These are phyloP conservation scores for Antarctomyces pellizariae DNA, from an alignment of 495 filamentous ascomycete species.

Conservation along the genomic window DNA sequence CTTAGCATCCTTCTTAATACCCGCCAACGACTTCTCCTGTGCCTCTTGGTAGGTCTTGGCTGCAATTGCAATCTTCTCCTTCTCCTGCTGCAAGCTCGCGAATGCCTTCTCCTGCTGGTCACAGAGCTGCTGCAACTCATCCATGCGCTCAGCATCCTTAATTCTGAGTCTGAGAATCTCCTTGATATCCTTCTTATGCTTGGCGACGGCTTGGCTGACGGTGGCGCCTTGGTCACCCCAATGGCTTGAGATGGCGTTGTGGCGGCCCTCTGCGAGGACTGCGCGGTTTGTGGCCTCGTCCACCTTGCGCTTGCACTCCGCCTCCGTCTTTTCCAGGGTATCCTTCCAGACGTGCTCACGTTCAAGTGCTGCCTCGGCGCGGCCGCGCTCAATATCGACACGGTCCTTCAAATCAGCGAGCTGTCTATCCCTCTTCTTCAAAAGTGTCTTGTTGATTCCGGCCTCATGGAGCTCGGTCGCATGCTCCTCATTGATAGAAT, in stretches of 20 bases:
- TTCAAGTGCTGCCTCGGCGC: slow-evolving; percentile 28
- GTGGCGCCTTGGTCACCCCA: slow-evolving; percentile 42
- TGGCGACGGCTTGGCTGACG: slow-evolving; percentile 25
- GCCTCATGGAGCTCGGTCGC: slow-evolving; percentile 47
- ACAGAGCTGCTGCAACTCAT: slow-evolving; percentile 32
- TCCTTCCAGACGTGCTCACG: slow-evolving; percentile 40
- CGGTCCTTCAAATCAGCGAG: slow-evolving; percentile 47
- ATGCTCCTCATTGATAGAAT: slow-evolving; percentile 39
- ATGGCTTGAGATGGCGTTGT: slow-evolving; percentile 44
- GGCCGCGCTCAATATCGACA: slow-evolving; percentile 39
- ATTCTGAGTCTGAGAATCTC: slow-evolving; percentile 22
- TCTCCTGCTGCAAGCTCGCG: slow-evolving; percentile 29
- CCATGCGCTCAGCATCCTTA: slow-evolving; percentile 33
- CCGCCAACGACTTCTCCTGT: slow-evolving; percentile 33
- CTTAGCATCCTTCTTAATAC: slow-evolving; percentile 29
- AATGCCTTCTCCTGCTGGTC: slow-evolving; percentile 49
- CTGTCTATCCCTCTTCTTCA: slow-evolving; percentile 58
- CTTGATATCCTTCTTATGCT: slow-evolving; percentile 28
- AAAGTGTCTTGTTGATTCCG: slow-evolving; percentile 39
- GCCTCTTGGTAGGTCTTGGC: slow-evolving; percentile 39
- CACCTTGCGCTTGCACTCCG: slow-evolving; percentile 33
- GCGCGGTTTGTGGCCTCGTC: slow-evolving; percentile 37
- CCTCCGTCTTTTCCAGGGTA: slow-evolving; percentile 34
- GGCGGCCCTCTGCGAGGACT: slow-evolving; percentile 31
- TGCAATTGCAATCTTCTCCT: slow-evolving; percentile 29